Evolutionary conservation across 306 rosid genomes (phyloP).

Genomic region (Dalbergia cultrata): DNA sequence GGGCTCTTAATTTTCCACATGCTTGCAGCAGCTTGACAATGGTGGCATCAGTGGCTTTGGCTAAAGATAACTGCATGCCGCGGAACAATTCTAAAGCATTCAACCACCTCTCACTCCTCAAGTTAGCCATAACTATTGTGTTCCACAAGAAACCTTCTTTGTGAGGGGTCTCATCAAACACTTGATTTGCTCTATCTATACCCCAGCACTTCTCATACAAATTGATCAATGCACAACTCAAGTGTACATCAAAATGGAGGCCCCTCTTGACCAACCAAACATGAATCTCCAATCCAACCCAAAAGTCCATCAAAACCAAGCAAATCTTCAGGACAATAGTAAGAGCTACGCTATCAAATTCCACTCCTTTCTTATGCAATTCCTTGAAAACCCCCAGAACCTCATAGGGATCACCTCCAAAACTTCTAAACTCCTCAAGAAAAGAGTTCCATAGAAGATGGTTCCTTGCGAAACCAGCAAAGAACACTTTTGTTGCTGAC

Average conservation of each 20-base stretch:
- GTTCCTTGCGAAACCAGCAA: conserved; percentile 61
- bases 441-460: conserved; percentile 60
- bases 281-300: conserved; percentile 68
- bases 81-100: conserved; percentile 58
- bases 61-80: conserved; percentile 59
- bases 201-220: conserved; percentile 65
- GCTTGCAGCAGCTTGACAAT: conserved; percentile 69
- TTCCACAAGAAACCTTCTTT: conserved; percentile 72
- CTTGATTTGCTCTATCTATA: conserved; percentile 62
- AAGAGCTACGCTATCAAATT: conserved; percentile 59
- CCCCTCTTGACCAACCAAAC: conserved; percentile 69
- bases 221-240: conserved; percentile 66
- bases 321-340: conserved; percentile 65
- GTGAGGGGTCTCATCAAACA: conserved; percentile 59
- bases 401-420: conserved; percentile 55
- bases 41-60: conserved; percentile 55
- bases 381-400: conserved; percentile 61
- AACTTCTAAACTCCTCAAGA: conserved; percentile 61
- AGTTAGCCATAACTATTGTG: conserved; percentile 63
- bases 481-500: conserved; percentile 64
- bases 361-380: conserved; percentile 52
- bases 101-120: conserved; percentile 65
- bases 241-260: conserved; percentile 60
- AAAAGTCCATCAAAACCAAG: conserved; percentile 50
- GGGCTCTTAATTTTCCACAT: conserved; percentile 73